Percentiles rank a stretch among this genome's conserved stretches.
Conservation (phyloP, 2,329 filamentous ascomycete genomes). For the Exophiala mesophila region DNA sequence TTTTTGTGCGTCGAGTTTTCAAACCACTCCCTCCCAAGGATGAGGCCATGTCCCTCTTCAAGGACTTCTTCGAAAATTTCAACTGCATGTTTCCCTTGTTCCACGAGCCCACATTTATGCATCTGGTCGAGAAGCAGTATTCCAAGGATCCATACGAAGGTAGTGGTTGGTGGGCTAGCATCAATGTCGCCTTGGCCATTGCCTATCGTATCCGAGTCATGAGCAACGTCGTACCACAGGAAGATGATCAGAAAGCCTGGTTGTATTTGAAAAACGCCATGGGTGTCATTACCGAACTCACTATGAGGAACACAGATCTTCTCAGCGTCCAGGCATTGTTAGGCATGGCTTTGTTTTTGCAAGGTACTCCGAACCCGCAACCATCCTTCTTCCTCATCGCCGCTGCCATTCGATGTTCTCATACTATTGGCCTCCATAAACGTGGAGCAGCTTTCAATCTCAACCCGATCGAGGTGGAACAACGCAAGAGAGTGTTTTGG, state of each 20-base stretch:
- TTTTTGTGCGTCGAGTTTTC: slow-evolving; percentile 82
- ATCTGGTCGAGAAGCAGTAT: slow-evolving; percentile 90
- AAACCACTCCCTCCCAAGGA: slow-evolving; percentile 75
- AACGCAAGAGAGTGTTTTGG: slow-evolving; percentile 74
- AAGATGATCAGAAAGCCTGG: slow-evolving; percentile 94
- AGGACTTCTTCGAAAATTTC: slow-evolving; percentile 97
- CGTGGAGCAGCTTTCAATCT: slow-evolving; percentile 87
- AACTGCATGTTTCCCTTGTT: slow-evolving; percentile 98
- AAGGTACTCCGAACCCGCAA: slow-evolving; percentile 94
- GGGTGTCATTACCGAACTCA: slow-evolving; percentile 85
- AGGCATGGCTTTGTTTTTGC: slow-evolving; percentile 89
- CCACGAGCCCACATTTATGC: slow-evolving; percentile 98
- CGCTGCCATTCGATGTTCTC: slow-evolving; percentile 81
- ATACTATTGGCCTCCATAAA: slow-evolving; percentile 94
- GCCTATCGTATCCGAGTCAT: slow-evolving; percentile 88
- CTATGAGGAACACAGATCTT: slow-evolving; percentile 92
- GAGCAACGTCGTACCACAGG: slow-evolving; percentile 84
- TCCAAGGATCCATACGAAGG: slow-evolving; percentile 88
- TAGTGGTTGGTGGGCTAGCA: slow-evolving; percentile 96
- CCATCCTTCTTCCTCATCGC: slow-evolving; percentile 88
- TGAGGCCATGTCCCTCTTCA: slow-evolving; percentile 82
- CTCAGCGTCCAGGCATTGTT: slow-evolving; percentile 90
- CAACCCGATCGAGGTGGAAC: slow-evolving; percentile 89
- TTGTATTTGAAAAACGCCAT: slow-evolving; percentile 94
- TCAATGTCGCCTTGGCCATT: slow-evolving; percentile 92